phyloP scores from a whole-genome alignment of 805 yeast genomes.

The Komagataella mondaviorum region DNA sequence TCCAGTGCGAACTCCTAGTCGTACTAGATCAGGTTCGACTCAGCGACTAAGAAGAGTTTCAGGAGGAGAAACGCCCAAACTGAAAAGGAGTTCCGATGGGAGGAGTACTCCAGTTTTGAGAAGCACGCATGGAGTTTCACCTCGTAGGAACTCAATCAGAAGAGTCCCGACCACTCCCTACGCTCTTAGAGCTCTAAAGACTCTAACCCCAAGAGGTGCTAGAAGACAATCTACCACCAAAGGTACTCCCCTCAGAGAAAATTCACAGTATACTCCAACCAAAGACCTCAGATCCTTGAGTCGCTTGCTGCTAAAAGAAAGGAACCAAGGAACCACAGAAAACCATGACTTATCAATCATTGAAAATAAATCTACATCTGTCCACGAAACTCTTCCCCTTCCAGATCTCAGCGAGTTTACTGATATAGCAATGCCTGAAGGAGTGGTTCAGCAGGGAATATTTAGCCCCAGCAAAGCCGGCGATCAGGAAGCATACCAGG shows the following conservation, averaged over 20 bases:
- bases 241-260: not conserved
- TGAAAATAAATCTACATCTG: not conserved
- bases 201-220: slow-evolving; percentile 13
- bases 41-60: not conserved
- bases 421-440: not conserved
- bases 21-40: slow-evolving; percentile 7
- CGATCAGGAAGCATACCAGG: not conserved
- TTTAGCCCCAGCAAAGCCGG: not conserved
- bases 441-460: not conserved
- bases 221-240: not conserved
- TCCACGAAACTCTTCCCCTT: slow-evolving; percentile 2
- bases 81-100: not conserved
- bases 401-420: not conserved
- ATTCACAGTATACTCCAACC: slow-evolving; percentile 16
- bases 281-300: slow-evolving; percentile 17
- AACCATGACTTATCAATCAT: not conserved
- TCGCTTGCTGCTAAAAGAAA: slow-evolving; percentile 13
- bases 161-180: slow-evolving; percentile 18
- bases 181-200: slow-evolving; percentile 15
- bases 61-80: not conserved
- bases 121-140: not conserved
- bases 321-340: slow-evolving; percentile 7
- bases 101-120: not conserved
- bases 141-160: slow-evolving; percentile 9
- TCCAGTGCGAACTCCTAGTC: slow-evolving; percentile 2